phyloP scores from a whole-genome alignment of 345 rosid species.

The Melastoma malabathricum region DNA sequence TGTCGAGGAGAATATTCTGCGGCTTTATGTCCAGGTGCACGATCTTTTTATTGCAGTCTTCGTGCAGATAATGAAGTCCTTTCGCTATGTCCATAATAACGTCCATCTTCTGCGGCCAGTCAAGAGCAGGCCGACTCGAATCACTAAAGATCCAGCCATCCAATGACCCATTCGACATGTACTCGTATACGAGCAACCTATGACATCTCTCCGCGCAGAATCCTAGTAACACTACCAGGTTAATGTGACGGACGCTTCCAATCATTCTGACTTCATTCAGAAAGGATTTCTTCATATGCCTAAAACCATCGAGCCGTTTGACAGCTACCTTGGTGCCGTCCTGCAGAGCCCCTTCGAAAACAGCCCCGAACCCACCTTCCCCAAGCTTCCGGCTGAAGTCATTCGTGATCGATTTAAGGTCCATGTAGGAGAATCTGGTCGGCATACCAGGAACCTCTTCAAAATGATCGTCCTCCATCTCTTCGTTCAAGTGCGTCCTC shows the following conservation, averaged over 20 bases:
- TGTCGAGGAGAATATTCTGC: conserved; percentile 8
- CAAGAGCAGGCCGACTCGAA: too few species aligned
- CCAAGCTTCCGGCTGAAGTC: conserved; percentile 14
- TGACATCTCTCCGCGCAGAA: conserved; percentile 19
- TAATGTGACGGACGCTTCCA: conserved; percentile 20
- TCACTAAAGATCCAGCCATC: too few species aligned
- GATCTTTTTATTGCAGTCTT: conserved; percentile 19
- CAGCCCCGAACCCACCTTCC: conserved; percentile 18
- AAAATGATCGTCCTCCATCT: not conserved
- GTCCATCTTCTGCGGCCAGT: conserved; percentile 18
- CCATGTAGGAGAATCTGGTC: fast-evolving
- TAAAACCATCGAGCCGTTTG: conserved; percentile 14
- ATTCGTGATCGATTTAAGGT: conserved; percentile 3
- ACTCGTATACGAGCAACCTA: conserved; percentile 17
- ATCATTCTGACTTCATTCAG: too few species aligned
- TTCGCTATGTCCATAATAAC: conserved; percentile 21
- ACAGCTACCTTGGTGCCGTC: conserved; percentile 16
- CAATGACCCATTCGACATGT: conserved; percentile 15
- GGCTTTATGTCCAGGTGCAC: conserved; percentile 12
- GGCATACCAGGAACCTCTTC: conserved; percentile 4
- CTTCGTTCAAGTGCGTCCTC: not conserved
- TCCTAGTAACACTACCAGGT: conserved; percentile 15
- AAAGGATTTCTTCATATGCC: conserved; percentile 14
- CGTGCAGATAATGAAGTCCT: conserved; percentile 22
- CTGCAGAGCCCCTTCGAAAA: conserved; percentile 10